Evolutionary conservation across 257 asterid genomes (phyloP).

Genomic region (Forsythia viridissima): DNA sequence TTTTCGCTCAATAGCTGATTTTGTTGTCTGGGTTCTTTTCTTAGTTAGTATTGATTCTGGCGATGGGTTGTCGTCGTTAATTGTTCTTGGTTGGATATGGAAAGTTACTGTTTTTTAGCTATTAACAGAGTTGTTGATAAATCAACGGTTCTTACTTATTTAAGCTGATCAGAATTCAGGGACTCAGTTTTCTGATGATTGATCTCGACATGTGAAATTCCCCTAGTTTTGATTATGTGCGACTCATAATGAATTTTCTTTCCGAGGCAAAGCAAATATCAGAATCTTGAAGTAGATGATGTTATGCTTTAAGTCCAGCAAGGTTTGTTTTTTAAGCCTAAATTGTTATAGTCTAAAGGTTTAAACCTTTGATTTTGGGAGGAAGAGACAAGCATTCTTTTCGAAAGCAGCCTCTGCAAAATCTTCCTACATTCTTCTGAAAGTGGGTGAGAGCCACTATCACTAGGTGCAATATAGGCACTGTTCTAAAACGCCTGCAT

Average conservation of each 20-base stretch:
- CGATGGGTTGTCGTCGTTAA: background rate
- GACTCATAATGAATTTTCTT: slow-evolving; percentile 10
- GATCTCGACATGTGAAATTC: background rate
- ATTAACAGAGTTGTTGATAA: background rate
- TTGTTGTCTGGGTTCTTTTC: slow-evolving; percentile 7
- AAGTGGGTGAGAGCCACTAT: no score
- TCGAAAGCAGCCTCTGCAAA: background rate
- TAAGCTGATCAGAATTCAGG: slow-evolving; percentile 1
- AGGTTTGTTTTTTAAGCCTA: background rate
- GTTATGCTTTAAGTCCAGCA: background rate
- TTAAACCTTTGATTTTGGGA: background rate
- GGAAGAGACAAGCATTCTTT: background rate
- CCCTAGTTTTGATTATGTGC: background rate
- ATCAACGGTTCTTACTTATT: background rate
- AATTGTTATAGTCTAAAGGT: background rate
- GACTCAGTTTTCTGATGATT: background rate
- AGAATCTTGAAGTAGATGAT: slow-evolving; percentile 10
- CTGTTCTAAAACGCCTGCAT: no score
- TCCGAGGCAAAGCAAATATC: background rate
- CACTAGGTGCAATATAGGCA: no score
- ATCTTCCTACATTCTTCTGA: no score
- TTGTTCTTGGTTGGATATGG: background rate
- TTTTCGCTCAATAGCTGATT: background rate
- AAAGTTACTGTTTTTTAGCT: no score
- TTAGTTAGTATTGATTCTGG: background rate